Evolutionary conservation across 2,329 filamentous ascomycete genomes (phyloP), one percentile per base, ranked within the genome.

Genomic region (Microascus cirrosus): DNA sequence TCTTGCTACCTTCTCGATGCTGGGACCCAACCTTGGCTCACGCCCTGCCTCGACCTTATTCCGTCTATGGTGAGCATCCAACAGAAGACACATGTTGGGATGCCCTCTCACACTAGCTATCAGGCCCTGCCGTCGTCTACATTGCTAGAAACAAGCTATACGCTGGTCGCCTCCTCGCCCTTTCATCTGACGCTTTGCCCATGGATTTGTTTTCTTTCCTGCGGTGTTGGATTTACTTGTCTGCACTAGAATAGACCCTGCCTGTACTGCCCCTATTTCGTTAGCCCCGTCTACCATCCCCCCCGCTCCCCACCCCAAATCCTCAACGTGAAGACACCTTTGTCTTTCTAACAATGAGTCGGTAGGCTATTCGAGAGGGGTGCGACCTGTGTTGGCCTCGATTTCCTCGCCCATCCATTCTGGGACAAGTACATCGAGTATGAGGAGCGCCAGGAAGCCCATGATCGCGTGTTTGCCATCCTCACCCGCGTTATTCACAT

Each of bases 391-490:
- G 91, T 96, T 48, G 94, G 94, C 18, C 80, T 97, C 20, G 94
- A 99, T 72, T 99, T 96, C 68, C 79, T 96, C 34, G 87, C 92
- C 2, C 91, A 96, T 69, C 91, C 91, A 1, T 96, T 99, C 74
- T 99, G 94, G 94, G 94, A 99, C 72, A 97, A 96, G 73, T 99
- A 96, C 68, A 84, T 99, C 62, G 94, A 97, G 69, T 97, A 95
- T 66, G 94, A 97, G 70, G 92, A 96, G 69, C 87, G 92, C 1
- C 79, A 93, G 61, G 91, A 96, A 66, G 84, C 87, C 0, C 83
- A 87, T 15, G 89, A 95, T 62, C 90, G 85, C 66, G 89, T 96
- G 58, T 95, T 95, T 65, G 84, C 83, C 48, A 90, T 99, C 58
- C 80, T 96, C 56, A 80, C 81, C 61, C 89, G 92, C 57, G 81